Evolutionary conservation across 495 filamentous ascomycete genomes (phyloP).

Genomic region (Geoglossum glabrum): DNA sequence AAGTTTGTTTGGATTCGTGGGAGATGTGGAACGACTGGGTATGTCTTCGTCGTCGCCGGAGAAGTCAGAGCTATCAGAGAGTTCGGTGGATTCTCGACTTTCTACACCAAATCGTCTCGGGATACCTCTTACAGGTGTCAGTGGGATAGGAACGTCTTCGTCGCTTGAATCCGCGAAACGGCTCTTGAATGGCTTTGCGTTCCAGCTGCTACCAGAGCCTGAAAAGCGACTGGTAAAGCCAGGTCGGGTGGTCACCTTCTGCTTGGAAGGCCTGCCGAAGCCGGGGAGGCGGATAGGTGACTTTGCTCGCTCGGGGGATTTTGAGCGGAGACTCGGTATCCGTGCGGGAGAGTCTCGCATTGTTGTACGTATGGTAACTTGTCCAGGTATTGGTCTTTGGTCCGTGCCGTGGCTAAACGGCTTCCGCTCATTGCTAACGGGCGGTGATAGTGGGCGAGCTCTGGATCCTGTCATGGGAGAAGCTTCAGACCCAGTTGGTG

Average conservation of each 20-base stretch:
- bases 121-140: slow-evolving; percentile 45
- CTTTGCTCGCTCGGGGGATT: slow-evolving; percentile 17
- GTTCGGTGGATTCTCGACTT: slow-evolving; percentile 40
- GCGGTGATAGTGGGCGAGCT: slow-evolving; percentile 14
- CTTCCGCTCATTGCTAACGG: slow-evolving; percentile 9
- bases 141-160: slow-evolving; percentile 21
- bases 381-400: not conserved
- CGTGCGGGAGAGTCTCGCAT: slow-evolving; percentile 21
- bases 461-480: not conserved
- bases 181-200: slow-evolving; percentile 34
- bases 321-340: slow-evolving; percentile 9
- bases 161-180: slow-evolving; percentile 66
- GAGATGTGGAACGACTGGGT: not conserved
- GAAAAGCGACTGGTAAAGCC: slow-evolving; percentile 51
- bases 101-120: slow-evolving; percentile 35
- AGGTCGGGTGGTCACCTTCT: slow-evolving; percentile 21
- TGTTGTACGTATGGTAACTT: slow-evolving; percentile 27
- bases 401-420: slow-evolving; percentile 10
- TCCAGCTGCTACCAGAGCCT: slow-evolving; percentile 65
- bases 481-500: slow-evolving; percentile 5
- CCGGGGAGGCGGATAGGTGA: slow-evolving; percentile 25
- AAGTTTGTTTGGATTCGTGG: not conserved
- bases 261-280: slow-evolving; percentile 26
- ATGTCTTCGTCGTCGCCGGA: slow-evolving; percentile 2
- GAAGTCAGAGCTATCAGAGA: slow-evolving; percentile 37